Evolutionary conservation across 2,329 filamentous ascomycete genomes (phyloP).

Genomic region (Stachybotrys chartarum): DNA sequence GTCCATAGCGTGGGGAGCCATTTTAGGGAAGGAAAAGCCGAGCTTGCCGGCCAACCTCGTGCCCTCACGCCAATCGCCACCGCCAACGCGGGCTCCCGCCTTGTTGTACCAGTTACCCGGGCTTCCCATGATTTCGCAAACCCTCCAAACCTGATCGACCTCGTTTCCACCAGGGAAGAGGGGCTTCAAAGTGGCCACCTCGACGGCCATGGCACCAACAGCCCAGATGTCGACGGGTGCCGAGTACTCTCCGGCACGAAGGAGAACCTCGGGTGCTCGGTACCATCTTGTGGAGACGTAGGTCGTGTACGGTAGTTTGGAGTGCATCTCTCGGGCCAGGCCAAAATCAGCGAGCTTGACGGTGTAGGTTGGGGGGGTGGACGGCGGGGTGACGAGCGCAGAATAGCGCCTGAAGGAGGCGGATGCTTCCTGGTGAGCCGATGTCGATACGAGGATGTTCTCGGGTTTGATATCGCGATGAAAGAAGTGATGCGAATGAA

Average conservation of each 20-base stretch:
- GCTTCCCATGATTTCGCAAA: conserved; percentile 99
- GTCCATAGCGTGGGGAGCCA: conserved; percentile 96
- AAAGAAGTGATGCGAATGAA: conserved; percentile 95
- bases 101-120: conserved; percentile 98
- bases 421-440: conserved; percentile 70
- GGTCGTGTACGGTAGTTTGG: conserved; percentile 92
- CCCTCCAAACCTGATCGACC: conserved; percentile 97
- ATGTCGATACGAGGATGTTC: conserved; percentile 95
- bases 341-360: conserved; percentile 99
- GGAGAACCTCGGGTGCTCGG: conserved; percentile 86
- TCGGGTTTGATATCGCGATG: conserved; percentile 99
- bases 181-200: conserved; percentile 92
- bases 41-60: conserved; percentile 89
- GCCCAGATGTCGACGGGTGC: conserved; percentile 98
- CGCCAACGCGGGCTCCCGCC: conserved; percentile 75
- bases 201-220: conserved; percentile 95
- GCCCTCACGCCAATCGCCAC: conserved; percentile 96
- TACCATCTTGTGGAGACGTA: conserved; percentile 99
- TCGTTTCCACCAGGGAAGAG: conserved; percentile 97
- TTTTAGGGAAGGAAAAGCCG: conserved; percentile 98
- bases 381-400: conserved; percentile 84
- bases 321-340: conserved; percentile 93
- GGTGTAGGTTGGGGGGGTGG: conserved; percentile 86
- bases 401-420: conserved; percentile 93
- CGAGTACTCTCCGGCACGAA: conserved; percentile 93